A percentile compares a stretch with the other conserved stretches of the same genome.
phyloP scores from a whole-genome alignment of 305 asterid genomes.

The Rubia balearica region DNA sequence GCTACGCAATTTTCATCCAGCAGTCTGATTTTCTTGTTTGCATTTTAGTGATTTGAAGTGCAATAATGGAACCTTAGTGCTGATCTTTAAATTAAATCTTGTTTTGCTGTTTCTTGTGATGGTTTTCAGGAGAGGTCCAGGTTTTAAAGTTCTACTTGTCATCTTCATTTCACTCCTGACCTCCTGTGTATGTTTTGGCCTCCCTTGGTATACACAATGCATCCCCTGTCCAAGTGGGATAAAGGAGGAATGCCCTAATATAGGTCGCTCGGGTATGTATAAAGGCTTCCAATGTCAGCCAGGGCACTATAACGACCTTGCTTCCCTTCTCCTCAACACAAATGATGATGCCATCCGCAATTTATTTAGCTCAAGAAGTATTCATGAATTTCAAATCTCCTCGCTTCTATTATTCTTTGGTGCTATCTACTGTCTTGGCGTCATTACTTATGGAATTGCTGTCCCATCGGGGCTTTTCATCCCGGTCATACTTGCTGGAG shows the following conservation, averaged over 20 bases:
- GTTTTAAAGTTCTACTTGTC: conserved; percentile 65
- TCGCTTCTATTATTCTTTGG: conserved; percentile 54
- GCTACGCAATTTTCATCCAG: not conserved
- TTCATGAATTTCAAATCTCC: conserved; percentile 54
- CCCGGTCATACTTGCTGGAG: conserved; percentile 94
- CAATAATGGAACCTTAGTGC: not conserved
- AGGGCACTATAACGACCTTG: conserved; percentile 81
- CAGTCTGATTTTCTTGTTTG: not conserved
- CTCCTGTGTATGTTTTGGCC: conserved; percentile 72
- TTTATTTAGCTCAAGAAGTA: conserved; percentile 47
- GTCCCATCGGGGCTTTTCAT: conserved; percentile 95
- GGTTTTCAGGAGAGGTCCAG: conserved; percentile 70
- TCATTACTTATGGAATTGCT: conserved; percentile 88
- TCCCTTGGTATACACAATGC: conserved; percentile 77
- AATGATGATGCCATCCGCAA: conserved; percentile 91
- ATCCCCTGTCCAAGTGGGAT: conserved; percentile 61
- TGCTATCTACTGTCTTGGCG: conserved; percentile 63
- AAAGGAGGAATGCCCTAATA: conserved; percentile 60
- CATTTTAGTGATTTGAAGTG: not conserved
- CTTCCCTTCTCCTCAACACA: conserved; percentile 85
- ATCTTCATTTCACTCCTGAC: conserved; percentile 61
- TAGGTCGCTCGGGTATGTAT: conserved; percentile 69
- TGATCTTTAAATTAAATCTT: conserved; percentile 4
- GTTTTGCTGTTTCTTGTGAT: conserved; percentile 20
- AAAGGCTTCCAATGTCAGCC: conserved; percentile 68